Conservation (phyloP, 495 filamentous ascomycete species). For the Cladorrhinum samala region DNA sequence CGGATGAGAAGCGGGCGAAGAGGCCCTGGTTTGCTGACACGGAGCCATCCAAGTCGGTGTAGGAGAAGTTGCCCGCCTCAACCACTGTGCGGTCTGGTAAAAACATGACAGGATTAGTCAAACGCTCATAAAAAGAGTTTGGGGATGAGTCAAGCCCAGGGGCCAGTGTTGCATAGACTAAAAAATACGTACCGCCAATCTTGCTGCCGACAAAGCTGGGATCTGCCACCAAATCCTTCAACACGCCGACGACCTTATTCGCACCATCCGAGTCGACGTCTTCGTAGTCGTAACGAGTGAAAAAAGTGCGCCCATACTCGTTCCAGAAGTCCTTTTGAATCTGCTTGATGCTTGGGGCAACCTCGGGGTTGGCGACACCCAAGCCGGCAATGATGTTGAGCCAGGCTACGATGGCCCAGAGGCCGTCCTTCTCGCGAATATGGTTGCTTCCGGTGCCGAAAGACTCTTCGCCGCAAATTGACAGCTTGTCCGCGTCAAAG, state of each 20-base stretch:
- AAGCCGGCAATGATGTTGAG: constrained; percentile 96
- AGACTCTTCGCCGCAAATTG: constrained; percentile 96
- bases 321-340: constrained; percentile 98
- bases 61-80: constrained; percentile 91
- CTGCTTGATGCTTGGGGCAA: constrained; percentile 79
- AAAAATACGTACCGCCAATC: constrained; percentile 61
- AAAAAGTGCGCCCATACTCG: constrained; percentile 94
- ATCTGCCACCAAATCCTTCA: constrained; percentile 64
- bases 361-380: constrained; percentile 67
- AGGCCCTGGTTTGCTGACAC: constrained; percentile 94
- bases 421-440: constrained; percentile 96
- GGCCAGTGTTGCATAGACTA: no score
- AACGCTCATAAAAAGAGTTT: no score
- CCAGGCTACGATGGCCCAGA: constrained; percentile 97
- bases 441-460: constrained; percentile 99
- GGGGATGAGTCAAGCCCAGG: no score
- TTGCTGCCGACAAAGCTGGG: constrained; percentile 72
- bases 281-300: constrained; percentile 98
- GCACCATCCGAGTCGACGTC: constrained; percentile 85
- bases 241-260: constrained; percentile 73
- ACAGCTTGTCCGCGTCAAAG: constrained; percentile 95
- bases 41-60: constrained; percentile 93
- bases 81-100: constrained; percentile 63
- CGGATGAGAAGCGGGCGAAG: constrained; percentile 90
- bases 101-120: background rate